Conservation (phyloP, 192 early-diverging fungal genomes). For the Phlyctochytrium arcticum region DNA sequence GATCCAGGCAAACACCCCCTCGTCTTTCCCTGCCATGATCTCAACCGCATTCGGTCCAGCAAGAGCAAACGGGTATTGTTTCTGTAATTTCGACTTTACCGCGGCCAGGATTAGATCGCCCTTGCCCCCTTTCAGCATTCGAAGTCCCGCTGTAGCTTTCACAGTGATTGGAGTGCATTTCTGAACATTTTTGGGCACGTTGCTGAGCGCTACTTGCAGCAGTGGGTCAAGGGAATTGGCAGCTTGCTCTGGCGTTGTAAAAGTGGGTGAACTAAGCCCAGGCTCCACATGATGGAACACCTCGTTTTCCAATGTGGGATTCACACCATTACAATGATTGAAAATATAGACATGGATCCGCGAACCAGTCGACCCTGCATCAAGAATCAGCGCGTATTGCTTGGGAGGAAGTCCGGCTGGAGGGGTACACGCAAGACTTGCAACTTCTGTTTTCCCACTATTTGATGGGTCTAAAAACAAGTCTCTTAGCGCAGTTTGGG, state of each 20-base stretch:
- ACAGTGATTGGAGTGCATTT: slow-evolving; percentile 86
- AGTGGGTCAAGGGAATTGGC: slow-evolving; percentile 78
- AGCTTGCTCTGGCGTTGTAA: slow-evolving; percentile 64
- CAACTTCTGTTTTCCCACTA: background rate
- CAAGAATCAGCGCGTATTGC: slow-evolving; percentile 92
- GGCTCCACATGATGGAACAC: slow-evolving; percentile 81
- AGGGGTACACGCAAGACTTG: slow-evolving; percentile 3
- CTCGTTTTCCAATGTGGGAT: slow-evolving; percentile 84
- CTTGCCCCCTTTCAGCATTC: slow-evolving; percentile 69
- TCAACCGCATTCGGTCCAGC: slow-evolving; percentile 66
- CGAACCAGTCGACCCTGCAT: slow-evolving; percentile 95
- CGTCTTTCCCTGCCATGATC: slow-evolving; percentile 95
- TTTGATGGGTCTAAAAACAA: background rate
- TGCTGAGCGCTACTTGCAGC: slow-evolving; percentile 67
- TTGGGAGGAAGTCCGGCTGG: slow-evolving; percentile 54
- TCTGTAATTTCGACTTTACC: slow-evolving; percentile 63
- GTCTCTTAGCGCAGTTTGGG: background rate
- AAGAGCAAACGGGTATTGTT: slow-evolving; percentile 78
- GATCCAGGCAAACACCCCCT: slow-evolving; percentile 98
- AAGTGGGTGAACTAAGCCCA: slow-evolving; percentile 71
- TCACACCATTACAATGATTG: slow-evolving; percentile 77
- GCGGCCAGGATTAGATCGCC: slow-evolving; percentile 70
- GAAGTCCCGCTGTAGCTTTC: slow-evolving; percentile 93
- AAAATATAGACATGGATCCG: slow-evolving; percentile 97
- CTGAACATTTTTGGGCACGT: slow-evolving; percentile 65